Percentiles rank a stretch among this genome's conserved stretches.
phyloP scores from a whole-genome alignment of 768 basidiomycete genomes.

The Chiua virens region DNA sequence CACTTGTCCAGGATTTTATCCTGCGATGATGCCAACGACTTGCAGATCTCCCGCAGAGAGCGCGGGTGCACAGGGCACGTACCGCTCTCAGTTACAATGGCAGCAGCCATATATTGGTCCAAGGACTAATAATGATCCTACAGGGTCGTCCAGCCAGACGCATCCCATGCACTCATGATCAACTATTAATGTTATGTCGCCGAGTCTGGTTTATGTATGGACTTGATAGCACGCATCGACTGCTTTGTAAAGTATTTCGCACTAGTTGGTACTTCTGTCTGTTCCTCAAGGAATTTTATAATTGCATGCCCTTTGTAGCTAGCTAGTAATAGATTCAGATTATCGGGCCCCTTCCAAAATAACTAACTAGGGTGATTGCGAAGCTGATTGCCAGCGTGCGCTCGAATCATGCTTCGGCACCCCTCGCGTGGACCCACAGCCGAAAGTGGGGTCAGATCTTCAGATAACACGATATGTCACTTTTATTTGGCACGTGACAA shows the following conservation, averaged over 20 bases:
- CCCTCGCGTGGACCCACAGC: no score
- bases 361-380: no score
- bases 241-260: conserved; percentile 22
- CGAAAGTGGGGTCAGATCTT: no score
- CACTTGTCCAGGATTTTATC: conserved; percentile 24
- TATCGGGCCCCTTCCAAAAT: no score
- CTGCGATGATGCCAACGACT: conserved; percentile 9
- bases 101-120: conserved; percentile 37
- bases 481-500: no score
- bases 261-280: conserved; percentile 11
- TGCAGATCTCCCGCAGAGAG: conserved; percentile 15
- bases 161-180: conserved; percentile 14
- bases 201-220: neutral
- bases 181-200: neutral
- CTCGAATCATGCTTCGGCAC: no score
- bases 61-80: conserved; percentile 23
- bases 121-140: conserved; percentile 35
- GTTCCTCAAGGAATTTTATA: neutral
- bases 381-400: no score
- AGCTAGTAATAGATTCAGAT: no score
- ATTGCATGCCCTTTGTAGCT: no score
- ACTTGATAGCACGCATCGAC: conserved; percentile 4
- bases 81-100: conserved; percentile 33
- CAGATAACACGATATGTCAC: no score
- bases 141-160: conserved; percentile 23